phyloP scores from a whole-genome alignment of 23 red algal species.

The Cyanidioschyzon merolae region DNA sequence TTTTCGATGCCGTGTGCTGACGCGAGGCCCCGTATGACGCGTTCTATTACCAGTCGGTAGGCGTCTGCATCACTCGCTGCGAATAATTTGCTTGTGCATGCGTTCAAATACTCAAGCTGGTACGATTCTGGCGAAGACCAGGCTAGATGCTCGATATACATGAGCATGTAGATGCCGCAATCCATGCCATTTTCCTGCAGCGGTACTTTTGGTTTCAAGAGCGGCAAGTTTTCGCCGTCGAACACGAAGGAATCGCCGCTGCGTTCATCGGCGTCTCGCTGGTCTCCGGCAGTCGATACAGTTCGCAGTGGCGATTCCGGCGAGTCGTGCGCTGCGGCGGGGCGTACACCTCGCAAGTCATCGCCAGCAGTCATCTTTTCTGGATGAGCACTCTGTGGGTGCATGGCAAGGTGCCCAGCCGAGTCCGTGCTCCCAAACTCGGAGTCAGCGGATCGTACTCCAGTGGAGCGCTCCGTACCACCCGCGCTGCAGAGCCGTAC shows the following conservation, averaged over 20 bases:
- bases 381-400: neutral
- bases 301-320: neutral
- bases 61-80: neutral
- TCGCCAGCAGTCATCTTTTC: neutral
- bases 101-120: neutral
- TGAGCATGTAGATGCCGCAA: constrained; percentile 1
- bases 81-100: neutral
- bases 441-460: neutral
- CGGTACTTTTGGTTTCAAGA: constrained; percentile 14
- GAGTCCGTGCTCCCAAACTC: neutral
- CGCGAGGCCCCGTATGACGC: neutral
- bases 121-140: neutral
- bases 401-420: neutral
- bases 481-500: neutral
- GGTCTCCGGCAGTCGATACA: neutral
- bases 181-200: constrained; percentile 14
- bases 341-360: neutral
- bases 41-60: constrained; percentile 3
- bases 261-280: neutral
- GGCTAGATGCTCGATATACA: neutral
- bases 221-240: neutral
- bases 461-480: neutral
- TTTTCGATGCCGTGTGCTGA: neutral
- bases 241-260: neutral
- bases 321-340: neutral